A percentile compares a stretch with the other conserved stretches of the same genome.
phyloP scores from a whole-genome alignment of 2,329 filamentous ascomycete genomes.

The Plectosphaerella cucumerina region DNA sequence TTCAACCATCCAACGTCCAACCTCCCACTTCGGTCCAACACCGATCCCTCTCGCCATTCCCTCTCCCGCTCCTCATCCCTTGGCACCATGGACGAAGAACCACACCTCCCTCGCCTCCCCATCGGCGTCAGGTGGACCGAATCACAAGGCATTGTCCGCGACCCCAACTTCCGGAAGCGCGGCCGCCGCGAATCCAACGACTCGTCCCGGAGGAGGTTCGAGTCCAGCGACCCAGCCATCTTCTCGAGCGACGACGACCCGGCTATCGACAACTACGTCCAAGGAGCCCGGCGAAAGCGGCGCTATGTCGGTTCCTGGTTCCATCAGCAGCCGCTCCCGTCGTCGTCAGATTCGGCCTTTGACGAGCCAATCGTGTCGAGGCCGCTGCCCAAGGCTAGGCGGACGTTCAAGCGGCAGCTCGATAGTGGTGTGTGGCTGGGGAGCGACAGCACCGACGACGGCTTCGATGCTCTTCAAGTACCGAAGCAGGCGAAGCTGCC shows the following conservation, averaged over 20 bases:
- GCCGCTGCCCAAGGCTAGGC: conserved; percentile 36
- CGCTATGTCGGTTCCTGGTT: conserved; percentile 67
- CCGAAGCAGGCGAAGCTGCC: conserved; percentile 30
- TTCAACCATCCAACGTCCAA: background rate
- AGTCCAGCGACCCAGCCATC: conserved; percentile 66
- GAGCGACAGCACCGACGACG: conserved; percentile 50
- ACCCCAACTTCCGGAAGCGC: conserved; percentile 34
- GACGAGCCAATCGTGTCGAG: conserved; percentile 27
- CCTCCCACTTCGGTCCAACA: too few species aligned
- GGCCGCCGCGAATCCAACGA: conserved; percentile 20
- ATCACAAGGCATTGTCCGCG: conserved; percentile 33
- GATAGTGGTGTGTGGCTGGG: conserved; percentile 70
- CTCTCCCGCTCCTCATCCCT: background rate
- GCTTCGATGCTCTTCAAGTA: conserved; percentile 25
- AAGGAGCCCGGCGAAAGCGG: conserved; percentile 53
- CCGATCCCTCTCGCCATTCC: background rate
- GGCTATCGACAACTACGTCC: conserved; percentile 59
- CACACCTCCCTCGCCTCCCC: conserved; percentile 33
- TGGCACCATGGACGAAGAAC: conserved; percentile 33
- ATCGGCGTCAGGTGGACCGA: conserved; percentile 31
- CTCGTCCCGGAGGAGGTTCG: conserved; percentile 24
- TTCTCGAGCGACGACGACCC: conserved; percentile 73
- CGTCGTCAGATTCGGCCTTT: conserved; percentile 43
- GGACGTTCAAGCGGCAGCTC: conserved; percentile 52
- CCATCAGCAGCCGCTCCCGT: conserved; percentile 45